phyloP scores from a whole-genome alignment of 352 stramenopile genomes.

The Halophytophthora polymorphica region DNA sequence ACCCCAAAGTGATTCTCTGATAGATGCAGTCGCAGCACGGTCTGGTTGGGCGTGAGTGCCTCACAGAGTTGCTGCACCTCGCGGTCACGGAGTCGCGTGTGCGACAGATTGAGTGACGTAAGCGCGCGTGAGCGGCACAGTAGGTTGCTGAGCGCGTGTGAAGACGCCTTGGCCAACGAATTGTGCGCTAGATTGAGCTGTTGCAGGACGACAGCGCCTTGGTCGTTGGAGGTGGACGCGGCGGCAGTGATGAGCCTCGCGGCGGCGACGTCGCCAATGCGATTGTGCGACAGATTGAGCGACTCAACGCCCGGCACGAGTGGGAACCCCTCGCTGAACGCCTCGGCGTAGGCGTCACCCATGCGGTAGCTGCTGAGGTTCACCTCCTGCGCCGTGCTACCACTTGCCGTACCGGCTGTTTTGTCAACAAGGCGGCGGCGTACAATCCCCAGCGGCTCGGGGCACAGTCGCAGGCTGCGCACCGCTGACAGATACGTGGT shows the following conservation, averaged over 20 bases:
- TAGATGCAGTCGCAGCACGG: conserved; percentile 57
- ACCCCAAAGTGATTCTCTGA: conserved; percentile 71
- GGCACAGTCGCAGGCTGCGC: conserved; percentile 51
- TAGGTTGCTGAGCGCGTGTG: conserved; percentile 36
- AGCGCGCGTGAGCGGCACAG: conserved; percentile 47
- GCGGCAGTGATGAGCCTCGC: conserved; percentile 47
- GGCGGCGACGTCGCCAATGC: conserved; percentile 58
- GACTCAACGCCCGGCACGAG: conserved; percentile 61
- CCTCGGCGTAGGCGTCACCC: conserved; percentile 52
- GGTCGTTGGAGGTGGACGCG: conserved; percentile 4
- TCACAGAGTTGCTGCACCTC: conserved; percentile 72
- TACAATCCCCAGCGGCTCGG: conserved; percentile 68
- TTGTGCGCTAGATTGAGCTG: conserved; percentile 73
- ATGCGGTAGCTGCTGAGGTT: conserved; percentile 74
- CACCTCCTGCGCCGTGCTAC: conserved; percentile 52
- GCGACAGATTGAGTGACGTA: conserved; percentile 59
- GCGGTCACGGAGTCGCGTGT: conserved; percentile 58
- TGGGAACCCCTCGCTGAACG: conserved; percentile 60
- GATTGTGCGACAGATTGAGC: conserved; percentile 71
- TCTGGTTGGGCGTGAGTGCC: conserved; percentile 69
- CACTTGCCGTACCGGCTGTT: conserved; percentile 33
- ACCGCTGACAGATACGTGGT: conserved; percentile 63
- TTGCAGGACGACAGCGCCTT: conserved; percentile 30
- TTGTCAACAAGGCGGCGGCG: conserved; percentile 50
- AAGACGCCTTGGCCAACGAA: conserved; percentile 31